Evolutionary conservation across 1,284 basidiomycete species (phyloP).

Genomic region (Ceratobasidium sp.): DNA sequence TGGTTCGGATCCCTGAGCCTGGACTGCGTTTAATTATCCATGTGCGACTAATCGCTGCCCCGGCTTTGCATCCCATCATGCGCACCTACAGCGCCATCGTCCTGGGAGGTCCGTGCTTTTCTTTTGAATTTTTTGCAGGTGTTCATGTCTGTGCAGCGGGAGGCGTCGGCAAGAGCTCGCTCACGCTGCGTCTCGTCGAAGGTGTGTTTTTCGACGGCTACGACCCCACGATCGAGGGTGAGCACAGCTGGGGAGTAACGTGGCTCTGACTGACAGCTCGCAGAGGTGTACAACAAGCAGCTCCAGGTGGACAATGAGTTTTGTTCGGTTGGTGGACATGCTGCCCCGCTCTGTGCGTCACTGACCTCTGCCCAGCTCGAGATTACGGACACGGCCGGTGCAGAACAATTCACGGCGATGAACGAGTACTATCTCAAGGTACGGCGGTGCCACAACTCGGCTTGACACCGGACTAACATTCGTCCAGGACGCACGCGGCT

Average conservation of each 20-base stretch:
- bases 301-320: conserved; percentile 68
- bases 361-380: conserved; percentile 62
- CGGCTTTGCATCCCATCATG: conserved; percentile 51
- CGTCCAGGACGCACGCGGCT: conserved; percentile 63
- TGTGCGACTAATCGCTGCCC: neutral
- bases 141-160: conserved; percentile 43
- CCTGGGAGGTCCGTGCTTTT: conserved; percentile 66
- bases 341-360: conserved; percentile 46
- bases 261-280: neutral
- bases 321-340: conserved; percentile 55
- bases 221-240: conserved; percentile 85
- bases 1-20: neutral
- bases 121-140: neutral
- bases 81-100: conserved; percentile 76
- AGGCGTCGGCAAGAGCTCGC: conserved; percentile 79
- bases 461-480: neutral
- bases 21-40: conserved; percentile 18
- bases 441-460: neutral
- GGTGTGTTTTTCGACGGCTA: conserved; percentile 78
- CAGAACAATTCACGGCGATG: conserved; percentile 82
- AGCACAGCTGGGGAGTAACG: neutral
- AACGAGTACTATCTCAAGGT: conserved; percentile 84
- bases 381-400: conserved; percentile 88
- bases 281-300: conserved; percentile 70
- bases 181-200: conserved; percentile 73